Evolutionary conservation across 139 green algal species (phyloP), one percentile per base, ranked within the genome.

Genomic region (Tetradesmus obliquus): DNA sequence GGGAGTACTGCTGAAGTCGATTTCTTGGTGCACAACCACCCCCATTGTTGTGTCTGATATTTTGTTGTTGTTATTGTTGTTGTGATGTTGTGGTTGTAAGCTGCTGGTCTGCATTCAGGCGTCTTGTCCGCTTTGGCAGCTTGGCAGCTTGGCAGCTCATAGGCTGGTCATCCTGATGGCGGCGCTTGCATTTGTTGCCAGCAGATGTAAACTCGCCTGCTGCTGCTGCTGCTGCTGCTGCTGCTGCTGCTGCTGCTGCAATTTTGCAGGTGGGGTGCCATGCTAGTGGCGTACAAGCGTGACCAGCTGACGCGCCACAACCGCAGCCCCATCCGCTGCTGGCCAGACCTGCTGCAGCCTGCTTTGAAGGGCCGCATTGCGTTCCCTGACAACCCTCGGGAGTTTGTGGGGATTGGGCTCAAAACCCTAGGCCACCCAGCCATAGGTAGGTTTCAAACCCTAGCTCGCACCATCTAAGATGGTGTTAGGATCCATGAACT

Each of bases 271-370:
- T 96, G 94, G 94, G 97, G 97, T 9, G 96, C 91, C 82, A 96
- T 94, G 9, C 89, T 98, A 55, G 86, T 99, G 0, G 96, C 96
- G 0, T 99, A 95, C 81, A 91, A 92, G 20, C 79, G 79, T 13
- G 93, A 95, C 55, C 91, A 89, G 22, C 88, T 96, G 76, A 22
- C 82, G 81, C 88, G 93, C 53, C 66, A 76, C 8, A 94, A 94
- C 17, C 93, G 93, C 1, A 55, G 13, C 0, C 93, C 93, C 13
- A 92, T 97, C 32, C 55, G 82, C 13, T 95, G 97, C 93, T 99
- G 97, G 97, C n/a, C 45, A 5, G 97, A 99, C 93, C 94, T 99
- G 87, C 93, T 98, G 92, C 94, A 96, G 89, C 96, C 97, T 9
- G n/a, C 80, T 19, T 92, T 98, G 9, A 79, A 79, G 15, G 95